phyloP scores from a whole-genome alignment of 306 rosid genomes.

The Vicia villosa region DNA sequence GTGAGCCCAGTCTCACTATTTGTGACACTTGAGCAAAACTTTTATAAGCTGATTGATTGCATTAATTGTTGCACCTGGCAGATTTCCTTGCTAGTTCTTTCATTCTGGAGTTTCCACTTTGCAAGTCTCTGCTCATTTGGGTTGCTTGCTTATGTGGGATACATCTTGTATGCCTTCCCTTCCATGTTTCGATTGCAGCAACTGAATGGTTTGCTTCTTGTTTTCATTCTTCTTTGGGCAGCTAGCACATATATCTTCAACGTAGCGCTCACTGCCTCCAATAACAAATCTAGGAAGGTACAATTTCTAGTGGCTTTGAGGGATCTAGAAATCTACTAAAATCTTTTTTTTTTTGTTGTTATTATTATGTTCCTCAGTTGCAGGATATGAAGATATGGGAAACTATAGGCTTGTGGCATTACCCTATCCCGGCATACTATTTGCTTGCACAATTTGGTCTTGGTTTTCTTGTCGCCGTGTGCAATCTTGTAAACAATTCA shows the following conservation, averaged over 20 bases:
- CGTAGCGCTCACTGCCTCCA: conserved; percentile 64
- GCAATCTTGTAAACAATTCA: conserved; percentile 81
- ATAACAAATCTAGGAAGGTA: conserved; percentile 74
- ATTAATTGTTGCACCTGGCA: conserved; percentile 43
- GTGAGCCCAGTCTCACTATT: neutral
- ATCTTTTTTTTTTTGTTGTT: conserved; percentile 4
- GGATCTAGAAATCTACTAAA: conserved; percentile 21
- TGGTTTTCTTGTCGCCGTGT: conserved; percentile 80
- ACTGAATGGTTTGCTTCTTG: conserved; percentile 87
- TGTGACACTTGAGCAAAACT: conserved; percentile 28
- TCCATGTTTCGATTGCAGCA: conserved; percentile 80
- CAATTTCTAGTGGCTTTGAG: conserved; percentile 33
- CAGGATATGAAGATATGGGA: conserved; percentile 94
- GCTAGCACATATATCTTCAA: conserved; percentile 92
- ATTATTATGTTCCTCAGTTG: conserved; percentile 38
- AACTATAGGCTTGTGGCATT: conserved; percentile 93
- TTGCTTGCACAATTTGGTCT: conserved; percentile 92
- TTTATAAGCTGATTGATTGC: conserved; percentile 32
- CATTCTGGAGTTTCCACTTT: conserved; percentile 92
- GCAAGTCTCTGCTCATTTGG: conserved; percentile 93
- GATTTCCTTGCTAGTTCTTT: conserved; percentile 82
- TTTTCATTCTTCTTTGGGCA: conserved; percentile 96
- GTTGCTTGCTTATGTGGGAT: conserved; percentile 90
- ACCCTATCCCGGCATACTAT: conserved; percentile 85
- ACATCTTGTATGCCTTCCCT: conserved; percentile 79